Percentiles rank a stretch among this genome's conserved stretches.
phyloP scores from a whole-genome alignment of 805 yeast genomes.

The Ogataea polymorpha region DNA sequence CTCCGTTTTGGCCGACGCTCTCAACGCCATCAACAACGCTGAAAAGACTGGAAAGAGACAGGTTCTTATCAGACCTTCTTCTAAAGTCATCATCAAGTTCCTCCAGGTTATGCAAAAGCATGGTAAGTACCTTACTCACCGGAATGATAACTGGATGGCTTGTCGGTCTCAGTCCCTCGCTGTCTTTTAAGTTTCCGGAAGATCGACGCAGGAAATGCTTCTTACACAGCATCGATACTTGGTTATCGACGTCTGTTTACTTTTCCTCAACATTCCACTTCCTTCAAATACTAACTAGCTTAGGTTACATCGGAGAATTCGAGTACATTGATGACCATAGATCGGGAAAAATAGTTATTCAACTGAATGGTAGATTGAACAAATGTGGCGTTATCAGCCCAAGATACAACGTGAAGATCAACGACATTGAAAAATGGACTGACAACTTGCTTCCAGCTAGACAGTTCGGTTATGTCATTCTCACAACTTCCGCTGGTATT shows the following conservation, averaged over 20 bases:
- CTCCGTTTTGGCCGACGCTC: conserved; percentile 98
- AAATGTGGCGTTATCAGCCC: conserved; percentile 99
- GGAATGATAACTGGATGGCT: conserved; percentile 99
- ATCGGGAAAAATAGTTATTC: conserved; percentile 96
- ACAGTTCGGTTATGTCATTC: conserved; percentile 97
- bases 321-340: conserved; percentile 99
- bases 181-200: conserved; percentile 98
- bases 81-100: conserved; percentile 97
- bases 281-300: conserved; percentile 33
- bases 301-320: conserved; percentile 92
- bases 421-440: conserved; percentile 98
- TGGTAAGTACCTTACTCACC: conserved; percentile 65
- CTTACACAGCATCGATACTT: conserved; percentile 55
- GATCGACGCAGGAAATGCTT: conserved; percentile 51
- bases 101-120: conserved; percentile 97
- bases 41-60: conserved; percentile 99
- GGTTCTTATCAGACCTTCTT: conserved; percentile 96
- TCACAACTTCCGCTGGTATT: conserved; percentile 99
- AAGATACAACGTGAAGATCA: conserved; percentile 95
- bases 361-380: conserved; percentile 97
- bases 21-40: conserved; percentile 98
- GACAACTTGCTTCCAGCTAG: conserved; percentile 98
- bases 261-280: conserved; percentile 54
- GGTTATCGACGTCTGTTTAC: conserved; percentile 53
- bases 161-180: conserved; percentile 83